A percentile compares a stretch with the other conserved stretches of the same genome.
phyloP scores from a whole-genome alignment of 768 basidiomycete species.

The Ramaria rubella region DNA sequence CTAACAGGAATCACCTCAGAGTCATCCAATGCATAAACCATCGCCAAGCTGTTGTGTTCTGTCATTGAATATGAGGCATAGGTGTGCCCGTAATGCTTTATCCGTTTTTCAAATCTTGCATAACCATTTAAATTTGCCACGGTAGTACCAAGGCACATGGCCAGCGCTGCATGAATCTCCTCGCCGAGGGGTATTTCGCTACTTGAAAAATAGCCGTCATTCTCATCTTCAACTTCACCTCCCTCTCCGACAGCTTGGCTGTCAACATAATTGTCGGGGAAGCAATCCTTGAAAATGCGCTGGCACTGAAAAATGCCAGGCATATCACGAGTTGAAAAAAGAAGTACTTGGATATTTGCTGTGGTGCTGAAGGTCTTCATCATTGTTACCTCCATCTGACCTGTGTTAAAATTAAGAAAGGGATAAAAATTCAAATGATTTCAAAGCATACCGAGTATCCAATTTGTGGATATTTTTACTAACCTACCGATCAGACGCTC shows the following conservation, averaged over 20 bases:
- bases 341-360: not conserved
- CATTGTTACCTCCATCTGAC: not conserved
- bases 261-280: not conserved
- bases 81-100: not conserved
- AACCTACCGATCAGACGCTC: constrained; percentile 23
- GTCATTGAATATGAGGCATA: not conserved
- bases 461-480: constrained; percentile 20
- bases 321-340: not conserved
- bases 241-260: not conserved
- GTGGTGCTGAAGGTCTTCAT: not conserved
- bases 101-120: not conserved
- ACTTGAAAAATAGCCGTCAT: not conserved
- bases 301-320: not conserved
- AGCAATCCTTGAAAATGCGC: not conserved
- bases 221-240: not conserved
- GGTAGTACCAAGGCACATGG: not conserved
- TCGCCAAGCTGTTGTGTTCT: not conserved
- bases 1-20: not conserved
- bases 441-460: constrained; percentile 18
- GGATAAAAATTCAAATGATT: not conserved
- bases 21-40: not conserved
- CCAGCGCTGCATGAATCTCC: not conserved
- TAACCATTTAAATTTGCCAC: not conserved
- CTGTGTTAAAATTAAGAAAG: not conserved
- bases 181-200: not conserved